These are phyloP conservation scores for Xylaria nigripes DNA, from an alignment of 495 filamentous ascomycete genomes.

Conservation along the genomic window DNA sequence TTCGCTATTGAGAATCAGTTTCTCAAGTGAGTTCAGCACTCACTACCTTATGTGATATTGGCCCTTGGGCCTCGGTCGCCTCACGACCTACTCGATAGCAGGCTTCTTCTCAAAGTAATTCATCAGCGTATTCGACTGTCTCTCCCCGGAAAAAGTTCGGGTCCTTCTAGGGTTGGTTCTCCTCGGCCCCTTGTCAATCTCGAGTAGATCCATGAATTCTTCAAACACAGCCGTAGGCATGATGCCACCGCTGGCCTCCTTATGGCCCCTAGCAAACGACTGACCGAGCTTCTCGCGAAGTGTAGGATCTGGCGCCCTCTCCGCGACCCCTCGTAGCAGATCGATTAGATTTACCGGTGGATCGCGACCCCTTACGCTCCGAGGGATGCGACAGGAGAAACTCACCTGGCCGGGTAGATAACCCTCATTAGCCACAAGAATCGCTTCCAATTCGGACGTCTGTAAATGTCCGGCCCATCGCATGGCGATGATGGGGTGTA, in stretches of 20 bases:
- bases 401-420: slow-evolving; percentile 49
- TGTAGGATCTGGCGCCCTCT: slow-evolving; percentile 27
- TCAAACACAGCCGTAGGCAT: slow-evolving; percentile 47
- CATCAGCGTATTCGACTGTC: slow-evolving; percentile 41
- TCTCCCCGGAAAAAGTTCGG: slow-evolving; percentile 16
- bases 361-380: slow-evolving; percentile 35
- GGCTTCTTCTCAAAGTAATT: slow-evolving; percentile 37
- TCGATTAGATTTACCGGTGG: slow-evolving; percentile 50
- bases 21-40: no score
- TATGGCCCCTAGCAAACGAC: slow-evolving; percentile 50
- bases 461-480: slow-evolving; percentile 48
- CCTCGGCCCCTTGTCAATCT: slow-evolving; percentile 42
- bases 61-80: no score
- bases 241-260: slow-evolving; percentile 51
- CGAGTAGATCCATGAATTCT: slow-evolving; percentile 46
- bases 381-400: slow-evolving; percentile 51
- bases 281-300: slow-evolving; percentile 43
- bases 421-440: slow-evolving; percentile 51
- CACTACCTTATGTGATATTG: no score
- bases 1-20: no score
- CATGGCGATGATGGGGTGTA: slow-evolving; percentile 53
- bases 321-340: slow-evolving; percentile 38
- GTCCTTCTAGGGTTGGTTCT: slow-evolving; percentile 26
- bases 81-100: background rate
- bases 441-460: slow-evolving; percentile 43